Base-by-base conservation (phyloP, 768 basidiomycete genomes). In the Tricholoma bakamatsutake region DNA sequence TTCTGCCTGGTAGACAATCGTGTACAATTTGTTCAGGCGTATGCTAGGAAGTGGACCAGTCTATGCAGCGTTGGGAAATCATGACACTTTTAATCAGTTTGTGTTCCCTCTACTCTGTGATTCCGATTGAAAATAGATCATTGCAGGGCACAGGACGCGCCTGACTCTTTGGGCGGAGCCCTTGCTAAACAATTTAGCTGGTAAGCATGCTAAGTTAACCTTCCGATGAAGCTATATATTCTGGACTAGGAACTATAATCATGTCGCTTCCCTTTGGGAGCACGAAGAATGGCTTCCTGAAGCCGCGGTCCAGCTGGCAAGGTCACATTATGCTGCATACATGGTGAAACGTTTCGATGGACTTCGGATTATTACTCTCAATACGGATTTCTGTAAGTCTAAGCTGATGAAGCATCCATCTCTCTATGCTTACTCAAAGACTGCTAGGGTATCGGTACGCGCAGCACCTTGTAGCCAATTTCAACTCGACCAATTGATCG, bases 51-150 rank as follows among this genome's bases (percentile, higher is more conserved):
- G 78, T 12, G 85, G 86, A 0, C 87, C 88, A n/a, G 79, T 90
- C 2, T 91, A 90, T 60, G 83, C 85, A 28, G 80, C 84, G 0
- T 71, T 90, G 9, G 88, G 88, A 7, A 91, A 91, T 65, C 88
- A 91, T 61, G 88, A 91, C 64, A 83, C 76, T 37, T 87, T 83
- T 66, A 83, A 84, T 60, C 77, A 82, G 83, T 86, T 59, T 28
- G 79, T 62, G n/a, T 21, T 27, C 50, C 35, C 24, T 11, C 35
- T 54, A 46, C 13, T 15, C 17, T 30, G 17, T 18, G 10, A 2
- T 21, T n/a, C 52, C 21, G 21, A 24, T 24, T 24, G 2, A 1
- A 40, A 24, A 21, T 34, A 6, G 18, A 45, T 55, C 11, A 18
- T 55, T 5, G 43, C 64, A 76, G 84, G 68, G 82, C 80, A 2